Conservation (phyloP, 208 protist species). For the Trypanosoma rangeli region DNA sequence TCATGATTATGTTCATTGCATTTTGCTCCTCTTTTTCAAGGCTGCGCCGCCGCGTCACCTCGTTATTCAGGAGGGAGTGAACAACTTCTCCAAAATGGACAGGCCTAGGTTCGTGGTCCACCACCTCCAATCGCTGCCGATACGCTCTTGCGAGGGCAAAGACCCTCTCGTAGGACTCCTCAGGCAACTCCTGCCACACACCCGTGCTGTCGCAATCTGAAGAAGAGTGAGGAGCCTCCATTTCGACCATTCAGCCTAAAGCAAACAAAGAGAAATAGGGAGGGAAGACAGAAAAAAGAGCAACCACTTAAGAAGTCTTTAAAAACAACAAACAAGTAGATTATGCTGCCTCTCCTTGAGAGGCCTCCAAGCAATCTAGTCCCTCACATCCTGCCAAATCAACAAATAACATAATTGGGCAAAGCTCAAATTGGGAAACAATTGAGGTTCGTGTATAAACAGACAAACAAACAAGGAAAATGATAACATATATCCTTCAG, state of each 20-base stretch:
- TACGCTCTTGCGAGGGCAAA: constrained; percentile 15
- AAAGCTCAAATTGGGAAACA: neutral
- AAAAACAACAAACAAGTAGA: neutral
- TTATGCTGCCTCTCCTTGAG: neutral
- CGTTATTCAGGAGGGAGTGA: constrained; percentile 2
- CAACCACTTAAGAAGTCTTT: neutral
- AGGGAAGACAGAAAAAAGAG: neutral
- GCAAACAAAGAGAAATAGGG: neutral
- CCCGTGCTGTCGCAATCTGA: neutral
- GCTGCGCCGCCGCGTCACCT: neutral
- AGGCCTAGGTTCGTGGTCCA: neutral
- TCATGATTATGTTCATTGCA: constrained; percentile 2
- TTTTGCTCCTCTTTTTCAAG: constrained; percentile 18
- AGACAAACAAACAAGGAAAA: neutral
- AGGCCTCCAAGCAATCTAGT: neutral
- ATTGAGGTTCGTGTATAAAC: neutral
- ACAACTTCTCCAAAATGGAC: neutral
- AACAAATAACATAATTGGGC: neutral
- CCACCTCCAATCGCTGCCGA: constrained; percentile 7
- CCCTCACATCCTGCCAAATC: neutral
- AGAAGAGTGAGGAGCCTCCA: neutral
- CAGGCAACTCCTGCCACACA: constrained; percentile 8
- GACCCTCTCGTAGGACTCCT: constrained; percentile 20
- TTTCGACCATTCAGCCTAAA: constrained; percentile 1
- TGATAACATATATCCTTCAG: neutral